Evolutionary conservation across 768 basidiomycete species (phyloP), one percentile per base, ranked within the genome.

Genomic region (Ramaria rubella): DNA sequence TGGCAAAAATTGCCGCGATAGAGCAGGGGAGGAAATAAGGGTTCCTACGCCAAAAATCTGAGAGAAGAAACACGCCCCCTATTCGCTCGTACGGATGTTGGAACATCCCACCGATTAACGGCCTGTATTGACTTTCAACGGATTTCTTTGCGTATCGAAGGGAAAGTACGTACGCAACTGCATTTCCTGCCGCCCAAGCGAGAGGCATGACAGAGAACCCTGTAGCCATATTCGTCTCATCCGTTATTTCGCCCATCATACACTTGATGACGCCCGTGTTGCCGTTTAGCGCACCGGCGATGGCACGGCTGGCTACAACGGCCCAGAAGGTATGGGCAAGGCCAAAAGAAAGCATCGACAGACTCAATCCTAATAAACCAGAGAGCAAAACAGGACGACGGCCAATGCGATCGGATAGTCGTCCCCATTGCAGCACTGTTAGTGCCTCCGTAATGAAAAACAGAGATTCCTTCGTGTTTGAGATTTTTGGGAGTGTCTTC

Each of bases 21-120:
- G 83, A 77, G 58, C 85, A 88, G 3, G 87, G 79, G 45, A 88
- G 73, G 67, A 88, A 86, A 68, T 90, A 90, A 1, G 88, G 87
- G 65, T 85, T 86, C 24, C 72, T 68, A 61, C 73, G 77, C 76
- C 86, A 80, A 62, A 90, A 86, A 3, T 63, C 63, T 9, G 71
- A 67, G 21, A 72, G 58, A 52, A 84, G 85, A 55, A 90, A 90
- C 3, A 77, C 49, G 12, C 64, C 61, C 1, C 87, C 85, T 64
- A 87, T 87, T 2, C 78, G 81, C 46, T 87, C 84, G 50, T 77
- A 75, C 2, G 88, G 88, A 27, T 74, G 78, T 7, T 87, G 80
- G 21, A 90, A 68, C 14, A 73, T 65, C 3, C 88, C 88, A 44
- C 88, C 88, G 23, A 90, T 70, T 27, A 85, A 69, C 14, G 88